Percentiles rank a stretch among this genome's conserved stretches.
phyloP scores from a whole-genome alignment of 805 yeast species.

The Kodamaea jinghongensis region DNA sequence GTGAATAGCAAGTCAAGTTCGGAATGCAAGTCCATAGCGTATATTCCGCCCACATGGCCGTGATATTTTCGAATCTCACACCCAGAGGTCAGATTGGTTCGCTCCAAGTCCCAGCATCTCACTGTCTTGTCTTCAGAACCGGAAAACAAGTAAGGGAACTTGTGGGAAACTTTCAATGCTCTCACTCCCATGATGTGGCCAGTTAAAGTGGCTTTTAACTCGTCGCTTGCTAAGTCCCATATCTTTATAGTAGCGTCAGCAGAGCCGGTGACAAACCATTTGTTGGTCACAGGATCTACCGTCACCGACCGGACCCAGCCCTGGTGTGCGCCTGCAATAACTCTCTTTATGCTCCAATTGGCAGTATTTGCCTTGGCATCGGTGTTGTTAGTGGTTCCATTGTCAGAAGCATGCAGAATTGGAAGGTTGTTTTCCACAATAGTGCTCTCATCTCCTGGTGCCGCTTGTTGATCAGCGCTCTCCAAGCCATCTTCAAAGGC shows the following conservation, averaged over 20 bases:
- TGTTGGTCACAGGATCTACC: slow-evolving; percentile 76
- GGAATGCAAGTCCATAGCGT: slow-evolving; percentile 82
- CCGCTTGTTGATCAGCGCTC: too few species aligned
- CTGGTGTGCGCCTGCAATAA: slow-evolving; percentile 77
- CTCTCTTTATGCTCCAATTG: slow-evolving; percentile 65
- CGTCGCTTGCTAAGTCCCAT: slow-evolving; percentile 82
- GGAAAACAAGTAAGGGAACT: slow-evolving; percentile 85
- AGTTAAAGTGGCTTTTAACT: slow-evolving; percentile 69
- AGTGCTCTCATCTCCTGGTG: too few species aligned
- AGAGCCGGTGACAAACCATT: slow-evolving; percentile 91
- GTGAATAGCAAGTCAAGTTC: slow-evolving; percentile 78
- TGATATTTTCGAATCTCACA: slow-evolving; percentile 75
- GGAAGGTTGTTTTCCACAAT: too few species aligned
- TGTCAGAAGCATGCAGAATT: too few species aligned
- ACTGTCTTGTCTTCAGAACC: slow-evolving; percentile 93
- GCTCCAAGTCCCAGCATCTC: slow-evolving; percentile 94
- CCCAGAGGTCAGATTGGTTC: slow-evolving; percentile 56
- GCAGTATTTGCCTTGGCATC: background rate
- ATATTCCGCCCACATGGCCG: slow-evolving; percentile 91
- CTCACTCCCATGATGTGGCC: slow-evolving; percentile 92
- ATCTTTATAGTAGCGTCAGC: slow-evolving; percentile 84
- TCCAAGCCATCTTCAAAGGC: slow-evolving; percentile 1
- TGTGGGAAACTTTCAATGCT: slow-evolving; percentile 64
- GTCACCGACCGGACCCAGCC: slow-evolving; percentile 90
- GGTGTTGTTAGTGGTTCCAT: background rate